Conservation (phyloP, 2,329 filamentous ascomycete species). For the Trichoderma sp. region DNA sequence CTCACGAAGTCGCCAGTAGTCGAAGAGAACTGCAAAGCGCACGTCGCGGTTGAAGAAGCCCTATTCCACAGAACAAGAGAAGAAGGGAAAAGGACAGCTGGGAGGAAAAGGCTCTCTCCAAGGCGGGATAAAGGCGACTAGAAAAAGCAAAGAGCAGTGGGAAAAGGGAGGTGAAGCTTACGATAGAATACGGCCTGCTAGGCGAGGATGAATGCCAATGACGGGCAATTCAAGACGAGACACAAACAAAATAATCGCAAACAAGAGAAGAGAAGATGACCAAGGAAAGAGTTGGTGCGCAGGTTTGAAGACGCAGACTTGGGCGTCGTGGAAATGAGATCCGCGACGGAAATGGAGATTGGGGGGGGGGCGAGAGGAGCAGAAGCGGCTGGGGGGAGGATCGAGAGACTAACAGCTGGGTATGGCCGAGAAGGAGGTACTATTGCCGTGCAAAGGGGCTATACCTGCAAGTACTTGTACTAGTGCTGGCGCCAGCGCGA, state of each 20-base stretch:
- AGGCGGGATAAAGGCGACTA: not conserved
- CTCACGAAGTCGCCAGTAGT: constrained; percentile 12
- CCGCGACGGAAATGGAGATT: constrained; percentile 26
- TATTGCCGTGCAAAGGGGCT: constrained; percentile 10
- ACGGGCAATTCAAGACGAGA: constrained; percentile 26
- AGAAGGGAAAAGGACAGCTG: constrained; percentile 11
- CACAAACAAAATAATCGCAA: constrained; percentile 26
- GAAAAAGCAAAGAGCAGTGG: constrained; percentile 4
- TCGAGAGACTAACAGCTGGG: constrained; percentile 3
- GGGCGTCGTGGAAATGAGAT: constrained; percentile 27
- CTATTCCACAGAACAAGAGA: constrained; percentile 2
- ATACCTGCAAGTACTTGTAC: constrained; percentile 22
- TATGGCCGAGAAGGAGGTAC: constrained; percentile 24
- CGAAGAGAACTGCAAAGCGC: constrained; percentile 10
- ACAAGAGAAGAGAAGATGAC: constrained; percentile 27
- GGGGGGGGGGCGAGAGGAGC: constrained; percentile 22
- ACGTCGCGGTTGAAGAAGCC: constrained; percentile 16
- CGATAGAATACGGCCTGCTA: constrained; percentile 24
- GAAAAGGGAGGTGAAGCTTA: constrained; percentile 1
- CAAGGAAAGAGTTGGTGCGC: constrained; percentile 26
- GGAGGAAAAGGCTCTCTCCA: constrained; percentile 4
- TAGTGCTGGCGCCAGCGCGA: not conserved
- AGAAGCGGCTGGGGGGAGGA: constrained; percentile 25
- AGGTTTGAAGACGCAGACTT: constrained; percentile 22
- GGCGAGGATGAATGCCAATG: constrained; percentile 27